phyloP scores from a whole-genome alignment of 1,284 basidiomycete species.

The Apiotrichum siamense region DNA sequence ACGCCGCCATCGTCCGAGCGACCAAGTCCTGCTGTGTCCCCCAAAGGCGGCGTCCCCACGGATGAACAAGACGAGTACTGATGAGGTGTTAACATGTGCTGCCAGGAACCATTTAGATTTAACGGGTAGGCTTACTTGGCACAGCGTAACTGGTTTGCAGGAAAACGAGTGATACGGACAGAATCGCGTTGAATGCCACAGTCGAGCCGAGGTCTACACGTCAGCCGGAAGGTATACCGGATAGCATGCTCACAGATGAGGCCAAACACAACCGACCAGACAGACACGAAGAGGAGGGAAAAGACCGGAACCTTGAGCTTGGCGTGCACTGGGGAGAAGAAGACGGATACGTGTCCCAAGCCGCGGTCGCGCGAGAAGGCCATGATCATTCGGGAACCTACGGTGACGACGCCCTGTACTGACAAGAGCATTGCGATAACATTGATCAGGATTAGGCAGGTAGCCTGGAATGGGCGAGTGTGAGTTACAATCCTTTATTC shows the following conservation, averaged over 20 bases:
- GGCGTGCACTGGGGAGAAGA: constrained; percentile 53
- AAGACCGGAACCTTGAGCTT: constrained; percentile 52
- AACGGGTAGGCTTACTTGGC: constrained; percentile 37
- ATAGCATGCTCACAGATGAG: too few relatives aligned
- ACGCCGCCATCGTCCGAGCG: constrained; percentile 34
- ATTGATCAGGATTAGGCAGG: constrained; percentile 49
- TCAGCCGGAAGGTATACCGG: too few relatives aligned
- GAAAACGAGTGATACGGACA: constrained; percentile 34
- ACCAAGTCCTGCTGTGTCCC: constrained; percentile 36
- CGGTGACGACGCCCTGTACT: constrained; percentile 53
- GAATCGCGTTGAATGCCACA: constrained; percentile 50
- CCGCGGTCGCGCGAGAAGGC: constrained; percentile 64
- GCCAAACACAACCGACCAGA: constrained; percentile 12
- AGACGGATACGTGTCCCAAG: constrained; percentile 52
- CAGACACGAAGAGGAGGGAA: constrained; percentile 55
- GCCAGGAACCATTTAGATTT: too few relatives aligned
- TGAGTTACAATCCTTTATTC: too few relatives aligned
- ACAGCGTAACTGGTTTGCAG: constrained; percentile 31
- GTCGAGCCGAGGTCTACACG: constrained; percentile 52
- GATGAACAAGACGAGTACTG: constrained; percentile 36
- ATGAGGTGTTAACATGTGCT: background rate
- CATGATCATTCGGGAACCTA: constrained; percentile 61
- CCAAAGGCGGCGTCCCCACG: constrained; percentile 46
- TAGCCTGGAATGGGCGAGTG: constrained; percentile 17
- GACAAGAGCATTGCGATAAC: constrained; percentile 41